Evolutionary conservation across 2,329 filamentous ascomycete genomes (phyloP).

Genomic region (Cryphonectria carpinicola): DNA sequence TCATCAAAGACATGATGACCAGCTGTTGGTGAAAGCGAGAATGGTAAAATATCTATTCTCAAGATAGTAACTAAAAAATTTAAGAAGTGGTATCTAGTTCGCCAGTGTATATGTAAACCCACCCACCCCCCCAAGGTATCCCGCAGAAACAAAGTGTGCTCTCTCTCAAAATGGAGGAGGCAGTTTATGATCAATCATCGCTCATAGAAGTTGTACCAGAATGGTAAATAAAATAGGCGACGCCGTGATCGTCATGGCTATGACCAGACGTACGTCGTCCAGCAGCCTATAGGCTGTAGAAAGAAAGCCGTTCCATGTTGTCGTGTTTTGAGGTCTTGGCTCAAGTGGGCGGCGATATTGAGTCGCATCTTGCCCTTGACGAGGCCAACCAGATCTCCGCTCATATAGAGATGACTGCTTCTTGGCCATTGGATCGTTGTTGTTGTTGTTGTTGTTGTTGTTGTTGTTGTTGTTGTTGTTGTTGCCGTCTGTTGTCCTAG

Average conservation of each 20-base stretch:
- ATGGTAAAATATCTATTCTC: conserved; percentile 17
- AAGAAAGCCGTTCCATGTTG: conserved; percentile 12
- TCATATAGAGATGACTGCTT: conserved; percentile 12
- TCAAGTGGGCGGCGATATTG: too few relatives aligned
- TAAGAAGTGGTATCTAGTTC: conserved; percentile 16
- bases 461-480: neutral
- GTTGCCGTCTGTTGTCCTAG: neutral
- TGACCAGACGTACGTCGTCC: neutral
- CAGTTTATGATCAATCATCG: conserved; percentile 13
- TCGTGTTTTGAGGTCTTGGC: neutral
- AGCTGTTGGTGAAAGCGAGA: neutral
- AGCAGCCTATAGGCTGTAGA: conserved; percentile 6
- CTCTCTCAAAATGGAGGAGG: conserved; percentile 1
- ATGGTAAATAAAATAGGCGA: conserved; percentile 20
- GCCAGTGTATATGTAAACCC: conserved; percentile 11
- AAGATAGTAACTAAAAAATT: conserved; percentile 14
- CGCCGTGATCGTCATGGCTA: conserved; percentile 11
- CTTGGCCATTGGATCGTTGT: neutral
- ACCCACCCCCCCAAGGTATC: conserved; percentile 1
- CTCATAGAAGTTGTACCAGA: conserved; percentile 25
- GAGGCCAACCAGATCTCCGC: too few relatives aligned
- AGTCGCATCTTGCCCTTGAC: too few relatives aligned
- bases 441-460: neutral
- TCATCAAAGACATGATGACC: too few relatives aligned
- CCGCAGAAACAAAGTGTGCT: conserved; percentile 10